Evolutionary conservation across 805 yeast genomes (phyloP).

Genomic region (Pichia paraexigua): DNA sequence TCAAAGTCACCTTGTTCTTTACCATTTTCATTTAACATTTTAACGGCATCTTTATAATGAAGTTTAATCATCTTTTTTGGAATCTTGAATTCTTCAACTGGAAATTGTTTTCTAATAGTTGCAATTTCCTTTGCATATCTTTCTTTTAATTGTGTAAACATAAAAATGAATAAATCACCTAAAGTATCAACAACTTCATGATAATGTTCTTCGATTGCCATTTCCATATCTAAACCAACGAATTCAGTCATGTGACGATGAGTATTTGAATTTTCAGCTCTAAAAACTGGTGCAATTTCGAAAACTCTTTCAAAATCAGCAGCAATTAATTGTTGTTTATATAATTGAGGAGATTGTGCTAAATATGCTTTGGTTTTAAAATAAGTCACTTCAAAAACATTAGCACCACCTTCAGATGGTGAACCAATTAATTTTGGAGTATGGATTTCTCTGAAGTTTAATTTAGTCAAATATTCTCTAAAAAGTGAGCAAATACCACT

Average conservation of each 20-base stretch:
- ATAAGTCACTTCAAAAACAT: conserved; percentile 88
- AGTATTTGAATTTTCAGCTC: conserved; percentile 98
- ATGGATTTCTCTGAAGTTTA: conserved; percentile 83
- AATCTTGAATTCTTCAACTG: conserved; percentile 93
- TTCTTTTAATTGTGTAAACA: conserved; percentile 73
- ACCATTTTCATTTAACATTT: conserved; percentile 79
- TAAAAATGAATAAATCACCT: conserved; percentile 67
- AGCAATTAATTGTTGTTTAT: conserved; percentile 96
- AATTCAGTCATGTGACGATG: conserved; percentile 99
- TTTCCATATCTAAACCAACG: conserved; percentile 93
- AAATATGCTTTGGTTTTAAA: conserved; percentile 88
- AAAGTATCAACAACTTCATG: conserved; percentile 71
- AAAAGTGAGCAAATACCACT: conserved; percentile 82
- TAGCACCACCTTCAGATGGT: conserved; percentile 96
- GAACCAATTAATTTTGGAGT: conserved; percentile 94
- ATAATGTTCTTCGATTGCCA: conserved; percentile 97
- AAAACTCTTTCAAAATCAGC: conserved; percentile 95
- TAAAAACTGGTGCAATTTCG: conserved; percentile 95
- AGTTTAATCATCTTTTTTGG: conserved; percentile 90
- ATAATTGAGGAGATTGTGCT: conserved; percentile 97
- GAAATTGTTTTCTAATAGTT: conserved; percentile 85
- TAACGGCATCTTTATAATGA: conserved; percentile 86
- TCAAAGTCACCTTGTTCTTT: conserved; percentile 80
- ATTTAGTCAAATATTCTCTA: conserved; percentile 70
- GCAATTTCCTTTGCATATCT: conserved; percentile 83